Evolutionary conservation across 2,329 filamentous ascomycete genomes (phyloP).

Genomic region (Nigrospora osmanthi): DNA sequence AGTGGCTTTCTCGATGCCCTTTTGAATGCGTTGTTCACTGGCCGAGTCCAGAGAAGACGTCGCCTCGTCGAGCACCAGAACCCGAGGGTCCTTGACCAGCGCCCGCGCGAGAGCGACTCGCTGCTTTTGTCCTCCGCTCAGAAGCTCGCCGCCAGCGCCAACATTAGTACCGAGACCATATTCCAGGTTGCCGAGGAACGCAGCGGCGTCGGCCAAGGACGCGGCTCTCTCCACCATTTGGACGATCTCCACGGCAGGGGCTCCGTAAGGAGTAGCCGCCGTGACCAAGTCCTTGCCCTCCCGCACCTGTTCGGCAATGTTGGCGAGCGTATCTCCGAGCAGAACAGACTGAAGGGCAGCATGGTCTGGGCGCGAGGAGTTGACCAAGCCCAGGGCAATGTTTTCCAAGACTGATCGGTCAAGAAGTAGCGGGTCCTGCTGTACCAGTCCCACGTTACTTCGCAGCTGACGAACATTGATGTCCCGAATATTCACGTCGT

Average conservation of each 20-base stretch:
- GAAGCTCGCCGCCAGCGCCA: slow-evolving; percentile 31
- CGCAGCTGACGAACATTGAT: slow-evolving; percentile 35
- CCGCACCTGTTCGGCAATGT: slow-evolving; percentile 43
- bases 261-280: slow-evolving; percentile 33
- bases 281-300: slow-evolving; percentile 38
- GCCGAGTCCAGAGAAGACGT: slow-evolving; percentile 41
- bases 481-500: slow-evolving; percentile 36
- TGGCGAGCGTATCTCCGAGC: slow-evolving; percentile 37
- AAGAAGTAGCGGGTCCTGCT: slow-evolving; percentile 23
- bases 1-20: slow-evolving; percentile 23
- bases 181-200: slow-evolving; percentile 39
- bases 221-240: slow-evolving; percentile 40
- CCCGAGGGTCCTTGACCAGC: slow-evolving; percentile 34
- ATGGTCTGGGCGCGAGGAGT: slow-evolving; percentile 21
- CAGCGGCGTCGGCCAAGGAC: slow-evolving; percentile 46
- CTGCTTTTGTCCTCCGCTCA: slow-evolving; percentile 41
- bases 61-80: slow-evolving; percentile 42
- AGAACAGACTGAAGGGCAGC: slow-evolving; percentile 33
- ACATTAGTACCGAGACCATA: slow-evolving; percentile 34
- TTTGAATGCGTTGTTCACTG: slow-evolving; percentile 36
- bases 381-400: slow-evolving; percentile 27
- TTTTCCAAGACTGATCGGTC: slow-evolving; percentile 27
- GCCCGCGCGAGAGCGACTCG: slow-evolving; percentile 38
- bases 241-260: slow-evolving; percentile 42
- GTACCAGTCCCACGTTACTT: slow-evolving; percentile 21